A percentile compares a stretch with the other conserved stretches of the same genome.
These are phyloP conservation scores for Cyberlindnera mrakii DNA, from an alignment of 805 yeast species.

Conservation along the genomic window DNA sequence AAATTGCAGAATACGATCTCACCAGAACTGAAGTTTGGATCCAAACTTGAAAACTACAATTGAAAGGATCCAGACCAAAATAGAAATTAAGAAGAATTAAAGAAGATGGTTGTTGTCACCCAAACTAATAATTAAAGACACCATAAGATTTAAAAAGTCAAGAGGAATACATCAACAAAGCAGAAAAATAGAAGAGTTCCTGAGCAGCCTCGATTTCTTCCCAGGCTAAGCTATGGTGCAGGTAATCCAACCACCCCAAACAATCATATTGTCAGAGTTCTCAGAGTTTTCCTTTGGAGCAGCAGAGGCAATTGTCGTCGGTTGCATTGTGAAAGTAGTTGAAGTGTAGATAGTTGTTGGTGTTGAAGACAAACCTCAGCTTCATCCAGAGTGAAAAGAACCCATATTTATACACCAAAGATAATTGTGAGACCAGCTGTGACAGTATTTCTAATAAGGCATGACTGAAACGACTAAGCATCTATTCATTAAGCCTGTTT, in stretches of 20 bases:
- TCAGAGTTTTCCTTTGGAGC: constrained; percentile 10
- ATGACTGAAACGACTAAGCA: no score
- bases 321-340: constrained; percentile 4
- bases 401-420: not conserved
- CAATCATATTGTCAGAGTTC: constrained; percentile 8
- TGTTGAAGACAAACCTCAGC: not conserved
- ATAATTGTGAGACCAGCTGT: not conserved
- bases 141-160: no score
- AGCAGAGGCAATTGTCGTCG: constrained; percentile 6
- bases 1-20: no score
- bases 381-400: not conserved
- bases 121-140: no score
- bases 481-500: not conserved
- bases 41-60: no score
- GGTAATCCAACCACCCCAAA: constrained; percentile 7
- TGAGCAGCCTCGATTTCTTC: not conserved
- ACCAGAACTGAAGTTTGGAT: no score
- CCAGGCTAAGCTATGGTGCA: constrained; percentile 9
- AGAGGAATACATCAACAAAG: no score
- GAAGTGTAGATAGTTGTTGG: not conserved
- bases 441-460: no score
- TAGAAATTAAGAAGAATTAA: no score
- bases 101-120: no score
- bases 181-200: not conserved
- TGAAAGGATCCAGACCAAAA: no score